phyloP scores from a whole-genome alignment of 257 asterid species.

The Perilla frutescens region DNA sequence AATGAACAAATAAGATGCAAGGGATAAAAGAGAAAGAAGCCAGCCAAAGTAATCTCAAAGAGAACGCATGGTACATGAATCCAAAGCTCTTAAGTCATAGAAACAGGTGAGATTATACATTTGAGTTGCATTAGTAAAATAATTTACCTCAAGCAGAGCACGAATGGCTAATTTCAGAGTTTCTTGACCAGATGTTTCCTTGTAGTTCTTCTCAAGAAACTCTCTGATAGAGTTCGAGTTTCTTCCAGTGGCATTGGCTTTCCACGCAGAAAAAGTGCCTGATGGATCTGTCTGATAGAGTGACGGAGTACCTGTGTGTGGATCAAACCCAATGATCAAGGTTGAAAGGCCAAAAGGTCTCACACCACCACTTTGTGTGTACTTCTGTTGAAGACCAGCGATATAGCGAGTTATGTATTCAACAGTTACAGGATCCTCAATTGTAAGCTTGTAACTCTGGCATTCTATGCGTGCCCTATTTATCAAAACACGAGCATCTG shows the following conservation, averaged over 20 bases:
- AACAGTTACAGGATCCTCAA: conserved; percentile 97
- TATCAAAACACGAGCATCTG: conserved; percentile 95
- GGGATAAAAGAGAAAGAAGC: neutral
- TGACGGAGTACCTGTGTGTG: conserved; percentile 84
- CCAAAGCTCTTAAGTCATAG: neutral
- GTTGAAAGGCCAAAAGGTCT: conserved; percentile 99
- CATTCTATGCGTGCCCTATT: conserved; percentile 94
- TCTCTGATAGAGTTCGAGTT: conserved; percentile 92
- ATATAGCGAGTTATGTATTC: conserved; percentile 97
- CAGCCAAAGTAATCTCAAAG: neutral
- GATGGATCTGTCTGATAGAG: conserved; percentile 99
- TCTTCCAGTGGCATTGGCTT: conserved; percentile 98
- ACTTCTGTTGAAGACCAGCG: conserved; percentile 99
- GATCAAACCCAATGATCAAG: conserved; percentile 96
- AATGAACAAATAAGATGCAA: neutral
- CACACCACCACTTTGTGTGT: conserved; percentile 99
- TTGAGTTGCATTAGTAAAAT: conserved; percentile 12
- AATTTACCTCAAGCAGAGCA: conserved; percentile 90
- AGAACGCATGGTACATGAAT: neutral
- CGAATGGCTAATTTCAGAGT: conserved; percentile 95
- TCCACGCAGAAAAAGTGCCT: conserved; percentile 98
- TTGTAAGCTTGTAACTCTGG: conserved; percentile 76
- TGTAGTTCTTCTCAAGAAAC: conserved; percentile 96
- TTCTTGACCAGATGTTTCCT: conserved; percentile 96
- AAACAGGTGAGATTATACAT: neutral